These are phyloP conservation scores for Carnegiea gigantea DNA, from an alignment of 179 eudicot genomes.

Conservation along the genomic window DNA sequence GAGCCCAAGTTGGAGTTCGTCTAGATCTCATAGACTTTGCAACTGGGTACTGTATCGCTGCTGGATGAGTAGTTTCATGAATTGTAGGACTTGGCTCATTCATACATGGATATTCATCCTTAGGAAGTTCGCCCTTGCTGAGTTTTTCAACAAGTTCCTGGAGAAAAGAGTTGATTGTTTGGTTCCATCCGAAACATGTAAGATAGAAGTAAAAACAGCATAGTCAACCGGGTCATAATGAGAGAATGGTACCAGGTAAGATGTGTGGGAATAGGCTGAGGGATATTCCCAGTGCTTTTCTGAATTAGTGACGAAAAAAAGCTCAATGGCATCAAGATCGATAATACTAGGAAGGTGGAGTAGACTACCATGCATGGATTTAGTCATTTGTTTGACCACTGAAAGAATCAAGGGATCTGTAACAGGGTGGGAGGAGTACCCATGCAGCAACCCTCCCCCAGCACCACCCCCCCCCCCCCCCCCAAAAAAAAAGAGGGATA, in stretches of 20 bases:
- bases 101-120: constrained; percentile 88
- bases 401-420: neutral
- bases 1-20: constrained; percentile 91
- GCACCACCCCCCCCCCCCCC: neutral
- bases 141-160: constrained; percentile 94
- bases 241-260: neutral
- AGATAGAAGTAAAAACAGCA: neutral
- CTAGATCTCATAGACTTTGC: constrained; percentile 85
- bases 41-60: constrained; percentile 51
- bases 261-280: neutral
- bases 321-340: neutral
- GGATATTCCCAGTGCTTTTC: neutral
- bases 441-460: too few species aligned
- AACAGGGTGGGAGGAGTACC: too few species aligned
- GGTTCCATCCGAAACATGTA: neutral
- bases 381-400: neutral
- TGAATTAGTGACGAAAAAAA: neutral
- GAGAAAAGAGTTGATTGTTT: constrained; percentile 21
- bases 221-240: neutral
- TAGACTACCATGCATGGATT: neutral
- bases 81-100: constrained; percentile 87
- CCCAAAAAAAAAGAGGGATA: neutral
- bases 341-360: too few species aligned
- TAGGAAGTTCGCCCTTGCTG: constrained; percentile 74
- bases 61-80: constrained; percentile 62